phyloP scores from a whole-genome alignment of 257 asterid genomes.

The Nicotiana tabacum region DNA sequence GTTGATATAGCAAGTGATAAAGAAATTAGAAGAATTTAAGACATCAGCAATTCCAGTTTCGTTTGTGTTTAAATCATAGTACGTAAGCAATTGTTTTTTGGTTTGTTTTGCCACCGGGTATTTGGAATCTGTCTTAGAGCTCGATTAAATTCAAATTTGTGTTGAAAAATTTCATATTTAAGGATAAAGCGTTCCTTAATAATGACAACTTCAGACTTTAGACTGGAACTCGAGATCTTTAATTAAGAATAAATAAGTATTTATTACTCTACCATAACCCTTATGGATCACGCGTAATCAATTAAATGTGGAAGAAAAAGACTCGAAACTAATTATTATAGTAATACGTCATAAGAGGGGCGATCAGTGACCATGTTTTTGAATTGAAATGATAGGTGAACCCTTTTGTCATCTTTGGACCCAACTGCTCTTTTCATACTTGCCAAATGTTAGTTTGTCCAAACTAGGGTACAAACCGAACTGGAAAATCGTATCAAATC shows the following conservation, averaged over 20 bases:
- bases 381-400: neutral
- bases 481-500: too few relatives aligned
- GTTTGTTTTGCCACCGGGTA: too few relatives aligned
- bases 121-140: too few relatives aligned
- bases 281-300: neutral
- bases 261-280: too few relatives aligned
- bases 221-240: too few relatives aligned
- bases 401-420: neutral
- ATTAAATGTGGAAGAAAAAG: neutral
- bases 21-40: neutral
- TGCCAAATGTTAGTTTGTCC: neutral
- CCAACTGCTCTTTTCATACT: neutral
- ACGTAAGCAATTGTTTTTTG: neutral
- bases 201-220: too few relatives aligned
- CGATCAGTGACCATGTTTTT: neutral
- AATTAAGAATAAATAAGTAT: too few relatives aligned
- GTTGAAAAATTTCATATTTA: rapidly evolving
- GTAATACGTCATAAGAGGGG: neutral
- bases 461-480: too few relatives aligned
- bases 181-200: too few relatives aligned
- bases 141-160: too few relatives aligned
- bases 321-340: neutral
- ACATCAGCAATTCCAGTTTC: neutral
- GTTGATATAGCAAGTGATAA: neutral
- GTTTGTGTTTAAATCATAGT: neutral